Evolutionary conservation across 306 rosid species (phyloP).

Genomic region (Malus orientalis): DNA sequence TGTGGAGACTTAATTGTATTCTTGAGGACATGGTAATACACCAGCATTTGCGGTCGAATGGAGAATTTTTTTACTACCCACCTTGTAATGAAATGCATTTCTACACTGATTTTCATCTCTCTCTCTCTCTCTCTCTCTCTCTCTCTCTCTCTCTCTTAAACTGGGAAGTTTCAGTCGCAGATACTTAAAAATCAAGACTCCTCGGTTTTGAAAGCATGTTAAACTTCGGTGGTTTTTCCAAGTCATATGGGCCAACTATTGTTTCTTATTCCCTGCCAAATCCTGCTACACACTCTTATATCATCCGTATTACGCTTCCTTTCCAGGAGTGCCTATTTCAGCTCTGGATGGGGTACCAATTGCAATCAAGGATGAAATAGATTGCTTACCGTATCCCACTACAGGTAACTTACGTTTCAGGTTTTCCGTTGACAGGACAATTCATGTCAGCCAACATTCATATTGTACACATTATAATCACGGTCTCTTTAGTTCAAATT

Average conservation of each 20-base stretch:
- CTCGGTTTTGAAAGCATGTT: too few species aligned
- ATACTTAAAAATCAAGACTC: too few species aligned
- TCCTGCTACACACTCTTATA: not conserved
- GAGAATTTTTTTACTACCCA: not conserved
- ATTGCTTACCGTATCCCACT: conserved; percentile 87
- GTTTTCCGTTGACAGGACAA: not conserved
- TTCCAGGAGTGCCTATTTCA: conserved; percentile 71
- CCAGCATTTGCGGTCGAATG: not conserved
- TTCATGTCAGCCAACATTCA: too few species aligned
- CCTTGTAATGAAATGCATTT: not conserved
- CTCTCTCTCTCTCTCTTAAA: too few species aligned
- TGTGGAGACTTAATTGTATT: not conserved
- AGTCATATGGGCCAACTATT: too few species aligned
- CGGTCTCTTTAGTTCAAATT: not conserved
- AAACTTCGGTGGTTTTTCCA: not conserved
- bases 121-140: too few species aligned
- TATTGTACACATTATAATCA: not conserved
- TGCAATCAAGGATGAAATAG: conserved; percentile 92
- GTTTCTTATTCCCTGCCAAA: too few species aligned
- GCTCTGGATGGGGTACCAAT: conserved; percentile 75
- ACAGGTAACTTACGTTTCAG: conserved; percentile 48
- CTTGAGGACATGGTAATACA: not conserved
- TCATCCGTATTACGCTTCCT: conserved; percentile 1
- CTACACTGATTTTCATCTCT: not conserved
- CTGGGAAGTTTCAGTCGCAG: too few species aligned